These are phyloP conservation scores for Phytophthora podocarpi DNA, from an alignment of 352 stramenopile species.

Conservation along the genomic window DNA sequence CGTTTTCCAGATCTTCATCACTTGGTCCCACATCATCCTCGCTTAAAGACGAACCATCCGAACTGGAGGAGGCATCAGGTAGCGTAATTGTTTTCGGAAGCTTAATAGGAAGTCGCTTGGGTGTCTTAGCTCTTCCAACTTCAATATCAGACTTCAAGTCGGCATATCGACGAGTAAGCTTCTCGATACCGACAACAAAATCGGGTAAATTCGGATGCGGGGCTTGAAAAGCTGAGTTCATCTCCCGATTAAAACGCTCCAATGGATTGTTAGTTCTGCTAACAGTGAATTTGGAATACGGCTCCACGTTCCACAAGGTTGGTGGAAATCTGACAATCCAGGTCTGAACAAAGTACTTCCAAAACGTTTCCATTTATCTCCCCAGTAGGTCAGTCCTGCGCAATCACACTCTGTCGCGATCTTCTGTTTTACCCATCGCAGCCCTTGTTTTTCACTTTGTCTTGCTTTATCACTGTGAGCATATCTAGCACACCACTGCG, in stretches of 20 bases:
- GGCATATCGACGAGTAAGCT: background rate
- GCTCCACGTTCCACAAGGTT: background rate
- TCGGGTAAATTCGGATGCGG: background rate
- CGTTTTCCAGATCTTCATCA: too few relatives aligned
- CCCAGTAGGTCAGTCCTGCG: too few relatives aligned
- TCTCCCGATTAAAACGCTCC: background rate
- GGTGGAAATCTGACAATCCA: slow-evolving; percentile 9
- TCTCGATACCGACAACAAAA: background rate
- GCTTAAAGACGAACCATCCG: too few relatives aligned
- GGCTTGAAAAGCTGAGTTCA: background rate
- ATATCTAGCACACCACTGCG: background rate
- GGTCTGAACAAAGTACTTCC: background rate
- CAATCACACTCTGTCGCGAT: background rate
- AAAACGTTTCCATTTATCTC: slow-evolving; percentile 6
- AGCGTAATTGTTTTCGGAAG: background rate
- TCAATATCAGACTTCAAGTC: background rate
- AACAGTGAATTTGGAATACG: background rate
- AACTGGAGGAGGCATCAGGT: background rate
- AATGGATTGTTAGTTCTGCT: background rate
- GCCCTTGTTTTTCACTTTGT: slow-evolving; percentile 2
- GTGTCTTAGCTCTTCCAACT: background rate
- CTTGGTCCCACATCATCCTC: too few relatives aligned
- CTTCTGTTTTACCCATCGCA: background rate
- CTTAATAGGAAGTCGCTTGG: background rate
- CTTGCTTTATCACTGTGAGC: slow-evolving; percentile 8